Conservation (phyloP, 2,329 filamentous ascomycete genomes). For the Diaporthe citri region DNA sequence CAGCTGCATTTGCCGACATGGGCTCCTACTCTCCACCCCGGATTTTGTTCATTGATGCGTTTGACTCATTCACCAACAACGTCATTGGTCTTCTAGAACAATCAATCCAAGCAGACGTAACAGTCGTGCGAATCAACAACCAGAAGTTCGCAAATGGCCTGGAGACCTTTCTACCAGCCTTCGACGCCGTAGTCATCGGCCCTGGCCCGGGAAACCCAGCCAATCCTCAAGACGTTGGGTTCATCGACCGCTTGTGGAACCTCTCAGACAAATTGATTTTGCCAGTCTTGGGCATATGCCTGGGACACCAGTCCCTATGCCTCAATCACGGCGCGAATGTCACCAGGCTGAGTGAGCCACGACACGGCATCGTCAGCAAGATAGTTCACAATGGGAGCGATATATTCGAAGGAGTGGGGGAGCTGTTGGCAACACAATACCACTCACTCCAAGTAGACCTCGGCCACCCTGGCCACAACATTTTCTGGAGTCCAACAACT, state of each 20-base stretch:
- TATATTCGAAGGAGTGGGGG: background rate
- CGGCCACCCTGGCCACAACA: background rate
- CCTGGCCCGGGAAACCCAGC: background rate
- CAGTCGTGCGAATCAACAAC: background rate
- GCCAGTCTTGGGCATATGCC: background rate
- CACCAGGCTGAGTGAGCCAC: background rate
- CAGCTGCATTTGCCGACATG: background rate
- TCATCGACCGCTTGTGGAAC: constrained; percentile 1
- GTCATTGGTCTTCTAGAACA: background rate
- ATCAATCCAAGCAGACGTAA: background rate
- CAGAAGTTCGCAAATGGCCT: background rate
- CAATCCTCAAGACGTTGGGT: background rate
- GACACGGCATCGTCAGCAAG: constrained; percentile 16
- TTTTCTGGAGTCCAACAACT: background rate
- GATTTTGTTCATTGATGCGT: constrained; percentile 2
- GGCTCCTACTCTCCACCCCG: background rate
- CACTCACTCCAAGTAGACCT: constrained; percentile 12
- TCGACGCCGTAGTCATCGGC: constrained; percentile 9
- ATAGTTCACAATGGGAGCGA: background rate
- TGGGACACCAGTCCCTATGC: background rate
- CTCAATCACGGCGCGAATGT: background rate
- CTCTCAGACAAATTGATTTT: background rate
- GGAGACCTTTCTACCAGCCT: background rate
- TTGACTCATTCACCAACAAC: constrained; percentile 18
- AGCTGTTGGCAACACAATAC: background rate